phyloP scores from a whole-genome alignment of 164 flowering plant genomes.

The Liquidambar formosana region DNA sequence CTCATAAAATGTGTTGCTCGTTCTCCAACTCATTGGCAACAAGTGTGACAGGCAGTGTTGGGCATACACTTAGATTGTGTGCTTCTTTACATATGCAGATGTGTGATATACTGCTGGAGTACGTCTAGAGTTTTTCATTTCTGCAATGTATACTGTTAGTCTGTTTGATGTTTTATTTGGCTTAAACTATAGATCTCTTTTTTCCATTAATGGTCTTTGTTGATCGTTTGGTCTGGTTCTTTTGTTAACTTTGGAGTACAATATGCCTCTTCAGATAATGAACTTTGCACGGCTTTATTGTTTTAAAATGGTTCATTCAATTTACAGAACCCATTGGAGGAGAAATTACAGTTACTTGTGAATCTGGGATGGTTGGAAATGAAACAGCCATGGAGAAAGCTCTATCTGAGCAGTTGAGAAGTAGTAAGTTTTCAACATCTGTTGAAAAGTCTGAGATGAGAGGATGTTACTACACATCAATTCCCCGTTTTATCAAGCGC shows the following conservation, averaged over 20 bases:
- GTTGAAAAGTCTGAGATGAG: constrained; percentile 34
- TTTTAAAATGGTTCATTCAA: not conserved
- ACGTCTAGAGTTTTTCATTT: no score
- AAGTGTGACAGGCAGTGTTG: no score
- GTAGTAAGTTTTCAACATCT: constrained; percentile 45
- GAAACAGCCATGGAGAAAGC: constrained; percentile 64
- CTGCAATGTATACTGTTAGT: no score
- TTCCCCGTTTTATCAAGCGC: constrained; percentile 75
- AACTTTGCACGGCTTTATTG: not conserved
- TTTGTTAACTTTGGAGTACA: not conserved
- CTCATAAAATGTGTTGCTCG: no score
- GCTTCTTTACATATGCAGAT: no score
- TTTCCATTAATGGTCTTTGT: not conserved
- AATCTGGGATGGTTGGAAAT: constrained; percentile 41
- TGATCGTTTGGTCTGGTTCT: not conserved
- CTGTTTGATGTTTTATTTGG: not conserved
- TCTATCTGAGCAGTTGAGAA: constrained; percentile 64
- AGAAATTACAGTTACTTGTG: constrained; percentile 72
- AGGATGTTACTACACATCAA: constrained; percentile 76
- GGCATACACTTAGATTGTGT: no score
- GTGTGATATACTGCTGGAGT: no score
- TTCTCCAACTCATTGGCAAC: no score
- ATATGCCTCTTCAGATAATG: not conserved
- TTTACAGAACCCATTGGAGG: constrained; percentile 87
- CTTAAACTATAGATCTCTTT: not conserved